Conservation (phyloP, 192 early-diverging fungal genomes). For the Backusella tarrabulga region DNA sequence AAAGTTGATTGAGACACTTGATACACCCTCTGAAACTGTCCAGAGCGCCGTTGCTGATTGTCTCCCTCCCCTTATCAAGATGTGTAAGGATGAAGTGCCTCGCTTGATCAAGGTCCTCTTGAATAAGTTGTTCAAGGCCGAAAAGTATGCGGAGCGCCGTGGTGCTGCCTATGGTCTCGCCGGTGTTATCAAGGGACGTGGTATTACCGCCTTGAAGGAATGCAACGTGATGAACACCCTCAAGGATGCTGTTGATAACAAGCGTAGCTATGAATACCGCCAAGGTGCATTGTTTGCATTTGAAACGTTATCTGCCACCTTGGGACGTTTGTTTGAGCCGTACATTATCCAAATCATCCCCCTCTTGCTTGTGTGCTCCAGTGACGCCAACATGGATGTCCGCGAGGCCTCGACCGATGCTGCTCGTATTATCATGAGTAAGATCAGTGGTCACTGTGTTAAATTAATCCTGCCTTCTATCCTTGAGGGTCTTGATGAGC, state of each 20-base stretch:
- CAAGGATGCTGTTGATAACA: conserved; percentile 81
- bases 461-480: conserved; percentile 92
- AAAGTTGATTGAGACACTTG: conserved; percentile 84
- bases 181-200: conserved; percentile 89
- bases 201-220: conserved; percentile 85
- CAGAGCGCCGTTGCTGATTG: conserved; percentile 94
- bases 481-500: conserved; percentile 82
- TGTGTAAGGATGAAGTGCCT: conserved; percentile 57
- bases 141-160: conserved; percentile 83
- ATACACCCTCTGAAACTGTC: conserved; percentile 93
- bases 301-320: conserved; percentile 79
- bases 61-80: conserved; percentile 87
- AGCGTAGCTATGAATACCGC: conserved; percentile 67
- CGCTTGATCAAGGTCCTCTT: conserved; percentile 62
- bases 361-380: conserved; percentile 80
- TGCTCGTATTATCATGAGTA: conserved; percentile 90
- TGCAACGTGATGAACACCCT: conserved; percentile 77
- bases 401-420: conserved; percentile 91
- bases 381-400: conserved; percentile 80
- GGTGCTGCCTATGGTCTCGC: conserved; percentile 97
- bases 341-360: conserved; percentile 95
- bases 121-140: conserved; percentile 64
- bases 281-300: conserved; percentile 95
- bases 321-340: conserved; percentile 95
- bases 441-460: conserved; percentile 93